A percentile compares a stretch with the other conserved stretches of the same genome.
Evolutionary conservation across 768 basidiomycete species (phyloP).

Genomic region (Kwoniella sp.): DNA sequence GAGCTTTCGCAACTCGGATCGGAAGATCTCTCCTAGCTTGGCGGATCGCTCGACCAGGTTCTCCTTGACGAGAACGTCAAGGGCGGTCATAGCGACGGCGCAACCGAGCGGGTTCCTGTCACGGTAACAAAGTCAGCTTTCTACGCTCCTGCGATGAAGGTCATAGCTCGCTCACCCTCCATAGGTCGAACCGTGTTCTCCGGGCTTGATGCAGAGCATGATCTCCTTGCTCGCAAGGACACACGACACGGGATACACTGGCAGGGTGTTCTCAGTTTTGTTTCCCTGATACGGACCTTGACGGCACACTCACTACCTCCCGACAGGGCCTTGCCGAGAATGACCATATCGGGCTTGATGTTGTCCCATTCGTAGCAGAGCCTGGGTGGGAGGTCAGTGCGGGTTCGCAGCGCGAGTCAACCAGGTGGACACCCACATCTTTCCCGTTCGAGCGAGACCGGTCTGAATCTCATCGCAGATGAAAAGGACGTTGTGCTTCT

Average conservation of each 20-base stretch:
- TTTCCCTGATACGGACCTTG: too few species aligned
- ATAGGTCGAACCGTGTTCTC: slow-evolving; percentile 94
- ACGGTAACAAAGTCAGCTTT: not conserved
- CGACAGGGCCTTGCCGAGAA: slow-evolving; percentile 93
- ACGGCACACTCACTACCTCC: slow-evolving; percentile 67
- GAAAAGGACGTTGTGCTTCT: slow-evolving; percentile 85
- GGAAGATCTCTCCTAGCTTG: slow-evolving; percentile 75
- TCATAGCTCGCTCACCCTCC: slow-evolving; percentile 75
- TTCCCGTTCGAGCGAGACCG: slow-evolving; percentile 89
- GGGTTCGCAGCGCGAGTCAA: not conserved
- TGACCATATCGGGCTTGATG: slow-evolving; percentile 82
- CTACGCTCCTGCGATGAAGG: not conserved
- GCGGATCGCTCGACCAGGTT: slow-evolving; percentile 74
- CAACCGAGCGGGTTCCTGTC: slow-evolving; percentile 85
- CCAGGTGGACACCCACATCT: slow-evolving; percentile 56
- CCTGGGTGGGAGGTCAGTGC: slow-evolving; percentile 20
- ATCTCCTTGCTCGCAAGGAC: slow-evolving; percentile 86
- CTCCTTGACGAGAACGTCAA: slow-evolving; percentile 87
- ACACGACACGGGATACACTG: slow-evolving; percentile 93
- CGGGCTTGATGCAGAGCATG: slow-evolving; percentile 90
- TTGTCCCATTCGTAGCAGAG: slow-evolving; percentile 82
- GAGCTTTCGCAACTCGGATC: slow-evolving; percentile 53
- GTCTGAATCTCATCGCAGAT: slow-evolving; percentile 99
- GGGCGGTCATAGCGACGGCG: slow-evolving; percentile 89
- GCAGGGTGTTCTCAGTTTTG: not conserved